Conservation (phyloP, 2,329 filamentous ascomycete species). For the Colletotrichum sidae region DNA sequence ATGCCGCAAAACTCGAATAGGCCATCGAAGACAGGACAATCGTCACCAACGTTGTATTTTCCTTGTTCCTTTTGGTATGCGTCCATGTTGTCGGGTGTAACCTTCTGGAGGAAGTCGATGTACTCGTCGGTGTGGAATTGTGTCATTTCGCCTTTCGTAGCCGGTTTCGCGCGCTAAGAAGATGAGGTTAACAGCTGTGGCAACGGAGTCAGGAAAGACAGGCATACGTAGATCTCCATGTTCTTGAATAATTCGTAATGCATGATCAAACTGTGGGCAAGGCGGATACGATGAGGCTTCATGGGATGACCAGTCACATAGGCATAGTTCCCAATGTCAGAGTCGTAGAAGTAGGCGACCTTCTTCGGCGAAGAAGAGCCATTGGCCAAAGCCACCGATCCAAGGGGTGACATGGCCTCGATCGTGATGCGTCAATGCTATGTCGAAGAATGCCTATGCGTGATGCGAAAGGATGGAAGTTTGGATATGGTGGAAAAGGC, state of each 20-base stretch:
- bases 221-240: conserved; percentile 92
- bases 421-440: conserved; percentile 9
- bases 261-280: conserved; percentile 96
- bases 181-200: conserved; percentile 13
- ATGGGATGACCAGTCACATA: conserved; percentile 98
- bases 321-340: conserved; percentile 97
- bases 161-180: conserved; percentile 81
- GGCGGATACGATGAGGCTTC: conserved; percentile 96
- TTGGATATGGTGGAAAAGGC: conserved; percentile 28
- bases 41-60: conserved; percentile 95
- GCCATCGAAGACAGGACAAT: conserved; percentile 97
- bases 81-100: conserved; percentile 99
- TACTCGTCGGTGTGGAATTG: conserved; percentile 97
- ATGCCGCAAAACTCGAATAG: conserved; percentile 97
- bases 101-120: conserved; percentile 92
- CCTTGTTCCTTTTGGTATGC: conserved; percentile 89
- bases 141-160: conserved; percentile 88
- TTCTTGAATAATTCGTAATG: conserved; percentile 96
- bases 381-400: conserved; percentile 59
- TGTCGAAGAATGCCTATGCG: conserved; percentile 8
- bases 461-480: conserved; percentile 3
- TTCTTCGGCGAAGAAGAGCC: conserved; percentile 72
- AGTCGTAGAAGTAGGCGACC: conserved; percentile 98
- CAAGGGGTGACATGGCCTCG: conserved; percentile 44
- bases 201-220: conserved; percentile 47